Conservation (phyloP, 2,329 filamentous ascomycete species). For the Venturia aucupariae region DNA sequence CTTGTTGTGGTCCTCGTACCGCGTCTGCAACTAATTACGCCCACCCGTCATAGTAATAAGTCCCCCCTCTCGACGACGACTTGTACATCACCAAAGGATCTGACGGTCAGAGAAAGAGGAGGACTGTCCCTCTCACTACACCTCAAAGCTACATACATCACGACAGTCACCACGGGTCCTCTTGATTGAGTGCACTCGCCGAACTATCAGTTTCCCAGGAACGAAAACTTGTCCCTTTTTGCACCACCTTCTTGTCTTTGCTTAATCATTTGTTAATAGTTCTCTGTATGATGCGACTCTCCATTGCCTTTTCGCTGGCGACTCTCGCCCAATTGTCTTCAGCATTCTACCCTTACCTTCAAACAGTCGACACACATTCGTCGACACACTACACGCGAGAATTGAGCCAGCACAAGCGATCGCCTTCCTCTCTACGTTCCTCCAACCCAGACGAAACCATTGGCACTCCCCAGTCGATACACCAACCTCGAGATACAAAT, state of each 20-base stretch:
- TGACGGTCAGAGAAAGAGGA: neutral
- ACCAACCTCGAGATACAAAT: neutral
- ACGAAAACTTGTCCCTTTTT: neutral
- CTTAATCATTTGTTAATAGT: neutral
- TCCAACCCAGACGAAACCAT: neutral
- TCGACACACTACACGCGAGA: neutral
- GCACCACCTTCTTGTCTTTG: neutral
- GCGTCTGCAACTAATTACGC: neutral
- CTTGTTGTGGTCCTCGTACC: neutral
- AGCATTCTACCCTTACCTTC: constrained; percentile 6
- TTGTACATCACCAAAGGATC: neutral
- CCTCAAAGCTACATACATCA: neutral
- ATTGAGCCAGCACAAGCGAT: neutral
- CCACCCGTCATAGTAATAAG: neutral
- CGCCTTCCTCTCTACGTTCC: neutral
- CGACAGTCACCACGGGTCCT: neutral
- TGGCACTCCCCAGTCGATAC: neutral
- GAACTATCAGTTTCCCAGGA: neutral
- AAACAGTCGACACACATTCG: neutral
- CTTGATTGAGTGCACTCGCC: constrained; percentile 7
- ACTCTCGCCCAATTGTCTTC: neutral
- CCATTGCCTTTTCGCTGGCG: neutral
- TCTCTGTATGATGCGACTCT: neutral
- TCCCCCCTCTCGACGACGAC: neutral
- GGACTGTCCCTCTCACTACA: neutral